phyloP scores from a whole-genome alignment of 202 grass and related monocot genomes.

The Brachypodium distachyon region DNA sequence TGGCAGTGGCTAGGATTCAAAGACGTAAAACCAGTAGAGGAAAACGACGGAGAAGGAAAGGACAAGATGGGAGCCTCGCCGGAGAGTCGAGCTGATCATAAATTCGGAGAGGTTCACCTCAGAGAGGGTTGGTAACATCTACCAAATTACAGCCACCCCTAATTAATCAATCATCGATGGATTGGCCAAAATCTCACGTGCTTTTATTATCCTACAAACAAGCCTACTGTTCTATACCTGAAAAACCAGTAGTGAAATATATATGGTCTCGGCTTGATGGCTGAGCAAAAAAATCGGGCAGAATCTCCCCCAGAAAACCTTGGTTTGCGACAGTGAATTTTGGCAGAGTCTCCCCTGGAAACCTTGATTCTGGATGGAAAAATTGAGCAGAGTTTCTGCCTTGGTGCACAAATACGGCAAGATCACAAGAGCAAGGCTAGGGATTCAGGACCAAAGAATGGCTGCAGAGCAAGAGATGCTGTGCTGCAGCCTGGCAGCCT shows the following conservation, averaged over 20 bases:
- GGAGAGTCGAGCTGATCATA: constrained; percentile 38
- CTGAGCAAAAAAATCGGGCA: too few relatives aligned
- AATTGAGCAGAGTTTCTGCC: neutral
- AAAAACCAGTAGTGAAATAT: neutral
- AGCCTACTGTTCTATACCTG: neutral
- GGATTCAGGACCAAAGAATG: neutral
- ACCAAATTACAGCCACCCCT: neutral
- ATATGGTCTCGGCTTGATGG: neutral
- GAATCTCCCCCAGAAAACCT: too few relatives aligned
- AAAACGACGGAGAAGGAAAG: constrained; percentile 55
- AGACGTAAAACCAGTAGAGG: constrained; percentile 61
- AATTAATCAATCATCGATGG: constrained; percentile 8
- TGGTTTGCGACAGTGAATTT: too few relatives aligned
- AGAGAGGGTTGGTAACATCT: constrained; percentile 27
- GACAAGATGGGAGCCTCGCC: constrained; percentile 39
- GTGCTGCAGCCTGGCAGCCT: too few relatives aligned
- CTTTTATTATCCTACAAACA: neutral
- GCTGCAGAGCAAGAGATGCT: neutral
- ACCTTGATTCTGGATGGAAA: neutral
- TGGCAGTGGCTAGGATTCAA: constrained; percentile 2
- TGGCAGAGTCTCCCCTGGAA: neutral
- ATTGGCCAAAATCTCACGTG: neutral
- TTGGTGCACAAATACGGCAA: neutral
- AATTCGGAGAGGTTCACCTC: constrained; percentile 12
- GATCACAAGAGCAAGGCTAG: neutral